Evolutionary conservation across 1,284 basidiomycete species (phyloP), one percentile per base, ranked within the genome.

Genomic region (Hymenochaete sp.): DNA sequence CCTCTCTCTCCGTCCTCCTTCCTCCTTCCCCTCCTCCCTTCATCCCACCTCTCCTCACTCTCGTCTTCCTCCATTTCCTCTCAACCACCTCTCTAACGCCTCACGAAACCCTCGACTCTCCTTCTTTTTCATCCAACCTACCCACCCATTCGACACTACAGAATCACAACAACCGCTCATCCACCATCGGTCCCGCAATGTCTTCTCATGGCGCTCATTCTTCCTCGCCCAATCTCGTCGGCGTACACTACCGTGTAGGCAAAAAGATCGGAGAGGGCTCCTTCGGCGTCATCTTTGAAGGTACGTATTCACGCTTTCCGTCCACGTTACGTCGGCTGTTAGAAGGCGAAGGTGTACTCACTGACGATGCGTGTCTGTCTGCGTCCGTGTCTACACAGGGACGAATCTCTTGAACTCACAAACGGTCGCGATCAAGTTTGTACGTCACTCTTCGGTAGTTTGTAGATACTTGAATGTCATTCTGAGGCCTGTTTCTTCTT

Each of bases 341-440:
- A 26, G 31, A 28, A 19, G 33, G 25, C 44, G 37, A 38, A 38
- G 45, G 27, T 31, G 14, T 14, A 31, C 28, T 10, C 28, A 31
- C 14, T 9, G n/a, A n/a, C n/a, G n/a, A n/a, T n/a, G n/a, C n/a
- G n/a, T n/a, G n/a, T n/a, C n/a, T n/a, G n/a, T n/a, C n/a, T n/a
- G n/a, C n/a, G n/a, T n/a, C n/a, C n/a, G n/a, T 13, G 16, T 35
- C 29, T n/a, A 19, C 48, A 36, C 60, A 93, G 90, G 93, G 44
- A 93, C 90, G 37, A 96, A 98, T 63, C 71, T 96, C 35, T 77
- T 96, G 64, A 96, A 96, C 72, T 89, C 85, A 26, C 90, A 93
- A 70, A 92, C 90, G 3, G 91, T 96, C 44, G 93, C 93, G 51
- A 96, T 97, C 79, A 97, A 97, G 72, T 97, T 97, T 75, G 92